Evolutionary conservation across 306 rosid species (phyloP).

Genomic region (Sechiopsis laciniata): DNA sequence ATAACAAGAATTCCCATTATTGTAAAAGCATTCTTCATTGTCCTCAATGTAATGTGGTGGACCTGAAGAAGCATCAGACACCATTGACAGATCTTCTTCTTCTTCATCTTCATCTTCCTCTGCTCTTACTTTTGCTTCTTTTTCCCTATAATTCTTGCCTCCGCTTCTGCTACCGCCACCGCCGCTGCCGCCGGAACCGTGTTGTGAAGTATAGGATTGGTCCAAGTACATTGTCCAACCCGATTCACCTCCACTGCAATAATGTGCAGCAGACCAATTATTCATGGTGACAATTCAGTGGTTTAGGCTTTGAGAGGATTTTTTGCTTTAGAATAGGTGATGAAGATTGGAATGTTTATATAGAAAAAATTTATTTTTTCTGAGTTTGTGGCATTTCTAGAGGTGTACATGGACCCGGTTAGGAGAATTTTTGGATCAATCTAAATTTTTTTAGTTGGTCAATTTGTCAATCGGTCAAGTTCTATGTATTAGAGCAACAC

Average conservation of each 20-base stretch:
- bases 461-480: no score
- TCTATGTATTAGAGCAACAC: no score
- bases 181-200: not conserved
- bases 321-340: no score
- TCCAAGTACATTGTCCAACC: constrained; percentile 90
- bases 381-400: no score
- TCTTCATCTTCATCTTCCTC: constrained; percentile 19
- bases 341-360: not conserved
- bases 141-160: constrained; percentile 16
- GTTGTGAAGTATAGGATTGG: constrained; percentile 47
- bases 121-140: constrained; percentile 18
- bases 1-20: constrained; percentile 29
- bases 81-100: constrained; percentile 54
- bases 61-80: constrained; percentile 73
- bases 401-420: no score
- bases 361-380: not conserved
- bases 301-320: no score
- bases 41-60: constrained; percentile 46
- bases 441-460: no score
- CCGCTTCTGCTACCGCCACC: not conserved
- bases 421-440: no score
- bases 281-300: constrained; percentile 7
- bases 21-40: constrained; percentile 30
- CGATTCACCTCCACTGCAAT: constrained; percentile 66
- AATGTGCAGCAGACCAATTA: constrained; percentile 43